Percentiles rank a stretch among this genome's conserved stretches.
Conservation (phyloP, 225 moss, liverwort and hornwort species). For the Marchantia paleacea region DNA sequence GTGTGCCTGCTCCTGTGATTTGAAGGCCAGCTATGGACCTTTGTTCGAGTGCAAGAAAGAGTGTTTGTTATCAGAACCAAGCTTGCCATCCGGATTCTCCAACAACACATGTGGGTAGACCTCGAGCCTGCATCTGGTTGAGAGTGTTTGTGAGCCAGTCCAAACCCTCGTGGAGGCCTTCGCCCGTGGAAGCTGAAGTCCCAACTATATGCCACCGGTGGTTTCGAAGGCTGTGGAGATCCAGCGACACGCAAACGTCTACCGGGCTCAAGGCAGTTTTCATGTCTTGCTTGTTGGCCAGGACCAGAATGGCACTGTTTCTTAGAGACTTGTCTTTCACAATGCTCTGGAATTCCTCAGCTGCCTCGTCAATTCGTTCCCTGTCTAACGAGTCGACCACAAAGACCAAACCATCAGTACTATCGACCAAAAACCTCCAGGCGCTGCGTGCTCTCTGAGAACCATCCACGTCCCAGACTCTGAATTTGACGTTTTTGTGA, state of each 20-base stretch:
- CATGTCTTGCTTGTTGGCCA: not conserved
- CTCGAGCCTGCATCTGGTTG: not conserved
- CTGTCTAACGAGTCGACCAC: conserved; percentile 61
- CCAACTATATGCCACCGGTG: not conserved
- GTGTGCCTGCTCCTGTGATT: too few relatives aligned
- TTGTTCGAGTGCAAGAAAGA: too few relatives aligned
- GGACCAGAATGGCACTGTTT: conserved; percentile 59
- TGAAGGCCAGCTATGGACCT: too few relatives aligned
- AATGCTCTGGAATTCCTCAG: conserved; percentile 54
- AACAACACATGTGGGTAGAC: not conserved
- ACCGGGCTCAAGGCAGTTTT: not conserved
- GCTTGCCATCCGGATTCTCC: conserved; percentile 1
- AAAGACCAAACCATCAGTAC: conserved; percentile 63
- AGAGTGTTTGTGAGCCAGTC: not conserved
- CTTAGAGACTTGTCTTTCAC: conserved; percentile 56
- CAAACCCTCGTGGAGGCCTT: not conserved
- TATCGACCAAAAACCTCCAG: conserved; percentile 59
- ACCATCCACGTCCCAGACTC: conserved; percentile 69
- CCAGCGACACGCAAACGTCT: not conserved
- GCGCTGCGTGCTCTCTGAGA: conserved; percentile 54
- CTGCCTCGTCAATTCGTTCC: conserved; percentile 56
- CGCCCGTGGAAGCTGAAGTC: not conserved
- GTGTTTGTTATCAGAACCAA: not conserved
- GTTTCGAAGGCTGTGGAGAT: not conserved
- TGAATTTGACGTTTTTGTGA: conserved; percentile 65